Evolutionary conservation across 768 basidiomycete genomes (phyloP).

Genomic region (Lactarius akahatsu): DNA sequence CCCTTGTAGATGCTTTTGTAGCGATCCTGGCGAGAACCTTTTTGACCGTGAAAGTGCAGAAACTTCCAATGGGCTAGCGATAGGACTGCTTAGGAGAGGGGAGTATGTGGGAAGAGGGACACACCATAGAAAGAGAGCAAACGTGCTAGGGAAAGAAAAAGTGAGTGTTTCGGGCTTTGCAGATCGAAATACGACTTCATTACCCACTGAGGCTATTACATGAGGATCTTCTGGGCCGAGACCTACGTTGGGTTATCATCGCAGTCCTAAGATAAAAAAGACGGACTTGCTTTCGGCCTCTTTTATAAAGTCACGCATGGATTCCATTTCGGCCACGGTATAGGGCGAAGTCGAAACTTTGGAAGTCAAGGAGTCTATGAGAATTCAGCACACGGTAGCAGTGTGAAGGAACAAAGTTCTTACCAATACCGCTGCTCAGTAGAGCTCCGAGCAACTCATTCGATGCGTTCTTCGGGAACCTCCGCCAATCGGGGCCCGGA

Average conservation of each 20-base stretch:
- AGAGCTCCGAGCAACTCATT: constrained; percentile 7
- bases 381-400: neutral
- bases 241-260: neutral
- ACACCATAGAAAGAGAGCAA: constrained; percentile 15
- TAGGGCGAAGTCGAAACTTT: constrained; percentile 16
- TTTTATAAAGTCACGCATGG: constrained; percentile 12
- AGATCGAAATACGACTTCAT: neutral
- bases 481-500: constrained; percentile 6
- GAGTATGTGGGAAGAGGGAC: neutral
- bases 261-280: neutral
- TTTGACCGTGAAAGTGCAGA: constrained; percentile 19
- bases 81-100: neutral
- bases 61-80: constrained; percentile 16
- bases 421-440: constrained; percentile 17
- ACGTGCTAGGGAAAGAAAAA: neutral
- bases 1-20: constrained; percentile 13
- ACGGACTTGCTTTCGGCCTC: neutral
- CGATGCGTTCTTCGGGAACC: constrained; percentile 2
- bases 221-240: constrained; percentile 1
- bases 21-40: constrained; percentile 11
- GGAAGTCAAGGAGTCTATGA: constrained; percentile 17
- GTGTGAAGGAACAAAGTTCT: neutral
- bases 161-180: constrained; percentile 3
- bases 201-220: constrained; percentile 17
- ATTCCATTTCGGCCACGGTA: constrained; percentile 12